phyloP scores from a whole-genome alignment of 2,329 filamentous ascomycete species.

The Fusarium nanum region DNA sequence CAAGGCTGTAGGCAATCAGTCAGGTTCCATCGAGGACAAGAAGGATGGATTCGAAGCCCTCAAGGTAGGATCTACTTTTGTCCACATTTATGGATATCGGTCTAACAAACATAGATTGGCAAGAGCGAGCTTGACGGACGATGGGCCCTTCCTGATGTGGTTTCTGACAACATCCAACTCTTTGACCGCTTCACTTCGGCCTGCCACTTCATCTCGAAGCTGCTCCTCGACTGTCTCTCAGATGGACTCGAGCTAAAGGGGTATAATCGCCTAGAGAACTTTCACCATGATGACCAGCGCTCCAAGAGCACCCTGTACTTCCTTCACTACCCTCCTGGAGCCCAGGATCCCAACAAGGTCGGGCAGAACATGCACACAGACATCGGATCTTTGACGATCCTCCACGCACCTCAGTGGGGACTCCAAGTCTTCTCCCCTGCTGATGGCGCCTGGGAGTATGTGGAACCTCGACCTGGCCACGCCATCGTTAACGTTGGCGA shows the following conservation, averaged over 20 bases:
- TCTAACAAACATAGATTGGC: background rate
- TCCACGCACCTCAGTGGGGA: conserved; percentile 25
- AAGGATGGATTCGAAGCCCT: conserved; percentile 20
- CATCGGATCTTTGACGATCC: conserved; percentile 16
- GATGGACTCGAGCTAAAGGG: conserved; percentile 6
- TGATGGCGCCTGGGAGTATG: conserved; percentile 8
- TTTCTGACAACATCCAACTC: conserved; percentile 2
- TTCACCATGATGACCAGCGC: conserved; percentile 13
- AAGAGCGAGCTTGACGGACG: conserved; percentile 8
- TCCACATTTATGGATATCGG: background rate
- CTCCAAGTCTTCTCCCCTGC: conserved; percentile 16
- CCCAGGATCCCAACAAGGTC: conserved; percentile 8
- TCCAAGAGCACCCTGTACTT: conserved; percentile 28
- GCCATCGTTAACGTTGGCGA: conserved; percentile 14
- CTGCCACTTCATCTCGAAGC: conserved; percentile 19
- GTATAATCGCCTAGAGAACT: background rate
- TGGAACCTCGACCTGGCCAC: background rate
- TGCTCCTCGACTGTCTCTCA: conserved; percentile 16
- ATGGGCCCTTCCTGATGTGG: conserved; percentile 12
- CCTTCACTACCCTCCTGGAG: conserved; percentile 12
- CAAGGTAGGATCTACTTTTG: background rate
- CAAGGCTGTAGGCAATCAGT: conserved; percentile 23
- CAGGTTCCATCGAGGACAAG: background rate
- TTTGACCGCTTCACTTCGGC: conserved; percentile 15
- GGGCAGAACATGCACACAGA: conserved; percentile 32